Evolutionary conservation across 768 basidiomycete species (phyloP), one percentile per base, ranked within the genome.

Genomic region (Neoboletus subvelutipes): DNA sequence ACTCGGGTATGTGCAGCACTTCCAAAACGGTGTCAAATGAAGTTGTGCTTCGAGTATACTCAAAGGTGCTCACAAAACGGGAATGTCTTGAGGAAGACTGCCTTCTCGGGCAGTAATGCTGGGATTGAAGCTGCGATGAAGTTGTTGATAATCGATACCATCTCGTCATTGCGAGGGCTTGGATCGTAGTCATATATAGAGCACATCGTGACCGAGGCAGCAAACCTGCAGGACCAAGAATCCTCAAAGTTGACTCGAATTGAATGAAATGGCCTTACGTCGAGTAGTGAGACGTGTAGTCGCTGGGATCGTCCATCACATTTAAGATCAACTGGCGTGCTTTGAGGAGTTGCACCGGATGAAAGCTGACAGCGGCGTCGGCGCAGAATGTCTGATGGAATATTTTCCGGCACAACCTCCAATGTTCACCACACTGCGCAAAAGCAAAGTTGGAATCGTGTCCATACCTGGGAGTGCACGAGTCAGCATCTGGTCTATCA

Each of bases 151-250:
- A 54, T 47, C 2, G 52, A 52, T 28, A 66, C 65, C 46, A 64
- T 67, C 8, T 42, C 42, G 33, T 66, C 65, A 28, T 57, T 39
- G 9, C 6, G 47, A 15, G 57, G 60, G 15, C 24, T 58, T 28
- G 63, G 59, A 28, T 67, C 62, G 34, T 34, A 34, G 13, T 15
- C 34, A 34, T 34, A 34, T 15, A 63, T 9, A 11, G 52, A 54
- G 18, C 43, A 41, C 42, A 67, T 56, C 4, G 66, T 59, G 40
- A 76, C 73, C 63, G 73, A 53, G 61, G 65, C 71, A 18, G 75
- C 62, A 36, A 70, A 61, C 31, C 76, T 76, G 22, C 34, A 29
- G 8, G 22, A n/a, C 4, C 50, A 13, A 34, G 10, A 33, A 53
- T 47, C 22, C 15, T 48, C 24, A 22, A 7, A 17, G 2, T n/a